phyloP scores from a whole-genome alignment of 2,329 filamentous ascomycete genomes.

The Tolypocladium amazonense region DNA sequence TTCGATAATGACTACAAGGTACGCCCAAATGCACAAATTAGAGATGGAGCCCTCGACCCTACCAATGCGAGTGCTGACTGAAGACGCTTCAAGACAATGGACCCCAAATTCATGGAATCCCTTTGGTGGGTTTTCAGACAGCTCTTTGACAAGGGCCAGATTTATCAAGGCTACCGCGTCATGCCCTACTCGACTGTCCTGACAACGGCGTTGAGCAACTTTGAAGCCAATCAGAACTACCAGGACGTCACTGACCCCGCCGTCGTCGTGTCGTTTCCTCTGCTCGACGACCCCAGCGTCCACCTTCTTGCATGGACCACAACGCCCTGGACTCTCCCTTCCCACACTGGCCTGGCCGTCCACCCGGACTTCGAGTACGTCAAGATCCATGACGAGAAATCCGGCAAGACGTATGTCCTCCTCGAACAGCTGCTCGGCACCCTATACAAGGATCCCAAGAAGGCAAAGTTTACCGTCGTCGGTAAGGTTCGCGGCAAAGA shows the following conservation, averaged over 20 bases:
- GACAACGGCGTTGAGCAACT: slow-evolving; percentile 83
- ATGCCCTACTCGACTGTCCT: slow-evolving; percentile 93
- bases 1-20: slow-evolving; percentile 97
- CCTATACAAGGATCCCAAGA: slow-evolving; percentile 90
- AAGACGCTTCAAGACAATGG: slow-evolving; percentile 61
- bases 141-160: slow-evolving; percentile 77
- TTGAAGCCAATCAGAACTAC: slow-evolving; percentile 91
- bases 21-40: slow-evolving; percentile 4
- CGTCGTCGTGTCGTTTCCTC: slow-evolving; percentile 77
- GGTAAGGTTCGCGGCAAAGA: slow-evolving; percentile 72
- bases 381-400: slow-evolving; percentile 74
- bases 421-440: slow-evolving; percentile 72
- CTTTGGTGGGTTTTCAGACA: slow-evolving; percentile 97
- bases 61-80: not conserved
- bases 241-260: slow-evolving; percentile 88
- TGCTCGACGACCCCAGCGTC: slow-evolving; percentile 66
- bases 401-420: slow-evolving; percentile 75
- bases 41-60: not conserved
- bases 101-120: slow-evolving; percentile 89
- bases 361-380: slow-evolving; percentile 80
- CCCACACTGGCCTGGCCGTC: slow-evolving; percentile 65
- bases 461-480: slow-evolving; percentile 80
- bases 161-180: slow-evolving; percentile 84
- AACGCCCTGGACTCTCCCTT: slow-evolving; percentile 76
- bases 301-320: slow-evolving; percentile 81